A percentile compares a stretch with the other conserved stretches of the same genome.
These are phyloP conservation scores for Nidularia sp. DNA, from an alignment of 768 basidiomycete genomes.

Conservation along the genomic window DNA sequence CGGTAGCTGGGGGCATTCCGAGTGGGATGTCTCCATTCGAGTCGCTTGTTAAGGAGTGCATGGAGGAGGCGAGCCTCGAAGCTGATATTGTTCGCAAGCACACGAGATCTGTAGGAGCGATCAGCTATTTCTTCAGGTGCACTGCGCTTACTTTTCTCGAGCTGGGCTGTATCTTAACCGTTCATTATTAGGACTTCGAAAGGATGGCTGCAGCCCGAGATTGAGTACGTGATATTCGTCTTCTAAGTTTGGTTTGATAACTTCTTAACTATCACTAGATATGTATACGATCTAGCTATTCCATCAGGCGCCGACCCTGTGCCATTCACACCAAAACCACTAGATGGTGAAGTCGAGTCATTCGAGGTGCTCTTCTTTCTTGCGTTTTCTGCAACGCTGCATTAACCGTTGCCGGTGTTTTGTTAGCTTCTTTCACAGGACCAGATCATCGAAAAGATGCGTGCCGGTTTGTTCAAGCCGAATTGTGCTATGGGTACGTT, in stretches of 20 bases:
- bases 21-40: slow-evolving; percentile 72
- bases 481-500: slow-evolving; percentile 82
- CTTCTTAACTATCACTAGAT: slow-evolving; percentile 37
- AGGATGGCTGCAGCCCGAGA: slow-evolving; percentile 86
- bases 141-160: not conserved
- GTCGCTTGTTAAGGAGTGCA: slow-evolving; percentile 83
- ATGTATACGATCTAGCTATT: slow-evolving; percentile 78
- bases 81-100: slow-evolving; percentile 59
- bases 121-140: slow-evolving; percentile 82
- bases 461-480: slow-evolving; percentile 77
- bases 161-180: not conserved
- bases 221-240: slow-evolving; percentile 40
- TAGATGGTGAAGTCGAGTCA: slow-evolving; percentile 91
- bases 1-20: slow-evolving; percentile 88
- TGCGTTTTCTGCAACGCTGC: not conserved
- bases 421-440: slow-evolving; percentile 62
- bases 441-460: slow-evolving; percentile 61
- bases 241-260: not conserved
- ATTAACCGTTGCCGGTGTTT: not conserved
- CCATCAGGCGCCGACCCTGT: slow-evolving; percentile 45
- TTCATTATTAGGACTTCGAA: slow-evolving; percentile 38
- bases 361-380: slow-evolving; percentile 60
- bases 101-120: slow-evolving; percentile 57
- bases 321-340: slow-evolving; percentile 62
- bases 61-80: slow-evolving; percentile 86